phyloP scores from a whole-genome alignment of 305 asterid species.

The Fraxinus latifolia region DNA sequence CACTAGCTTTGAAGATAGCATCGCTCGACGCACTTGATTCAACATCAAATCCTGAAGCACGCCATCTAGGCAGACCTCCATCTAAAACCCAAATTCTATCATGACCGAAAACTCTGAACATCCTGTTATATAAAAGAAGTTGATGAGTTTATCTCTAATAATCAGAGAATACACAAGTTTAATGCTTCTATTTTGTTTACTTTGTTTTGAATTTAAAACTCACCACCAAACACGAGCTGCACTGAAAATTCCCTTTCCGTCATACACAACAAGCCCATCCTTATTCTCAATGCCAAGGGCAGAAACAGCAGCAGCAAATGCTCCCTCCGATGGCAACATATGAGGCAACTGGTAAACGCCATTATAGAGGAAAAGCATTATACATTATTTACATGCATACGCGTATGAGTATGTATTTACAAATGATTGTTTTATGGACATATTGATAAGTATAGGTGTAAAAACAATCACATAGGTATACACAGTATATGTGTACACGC shows the following conservation, averaged over 20 bases:
- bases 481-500: not conserved
- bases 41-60: slow-evolving; percentile 85
- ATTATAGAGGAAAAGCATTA: not conserved
- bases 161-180: not conserved
- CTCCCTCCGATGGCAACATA: slow-evolving; percentile 94
- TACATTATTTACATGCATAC: slow-evolving; percentile 14
- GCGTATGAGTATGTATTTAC: slow-evolving; percentile 8
- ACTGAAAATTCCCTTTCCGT: slow-evolving; percentile 95
- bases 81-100: slow-evolving; percentile 90
- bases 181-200: not conserved
- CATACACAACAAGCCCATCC: slow-evolving; percentile 84
- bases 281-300: slow-evolving; percentile 91
- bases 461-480: not conserved
- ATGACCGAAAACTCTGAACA: slow-evolving; percentile 94
- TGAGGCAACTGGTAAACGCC: slow-evolving; percentile 68
- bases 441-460: not conserved
- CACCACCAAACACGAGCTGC: slow-evolving; percentile 99
- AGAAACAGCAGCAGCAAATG: slow-evolving; percentile 94
- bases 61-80: slow-evolving; percentile 96
- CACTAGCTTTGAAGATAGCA: slow-evolving; percentile 89
- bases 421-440: not conserved
- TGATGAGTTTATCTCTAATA: slow-evolving; percentile 7
- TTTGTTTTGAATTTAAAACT: slow-evolving; percentile 25
- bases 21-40: slow-evolving; percentile 94
- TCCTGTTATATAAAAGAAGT: slow-evolving; percentile 45